Conservation (phyloP, 768 basidiomycete genomes). For the Roridomyces roridus region DNA sequence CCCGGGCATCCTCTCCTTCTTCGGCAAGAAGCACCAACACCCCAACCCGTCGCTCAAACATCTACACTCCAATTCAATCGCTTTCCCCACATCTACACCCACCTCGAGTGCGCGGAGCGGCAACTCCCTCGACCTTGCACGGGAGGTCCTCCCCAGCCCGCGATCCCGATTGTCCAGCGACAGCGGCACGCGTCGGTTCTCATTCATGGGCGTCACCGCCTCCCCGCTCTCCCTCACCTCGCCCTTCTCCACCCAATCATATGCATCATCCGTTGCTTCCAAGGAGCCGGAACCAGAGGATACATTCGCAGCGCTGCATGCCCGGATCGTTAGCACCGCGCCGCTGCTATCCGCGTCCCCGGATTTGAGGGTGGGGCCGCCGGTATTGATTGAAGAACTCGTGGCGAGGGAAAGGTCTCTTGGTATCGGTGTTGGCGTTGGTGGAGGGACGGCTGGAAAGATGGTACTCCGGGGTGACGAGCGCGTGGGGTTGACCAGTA, state of each 20-base stretch:
- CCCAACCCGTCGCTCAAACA: slow-evolving; percentile 24
- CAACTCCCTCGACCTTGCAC: slow-evolving; percentile 47
- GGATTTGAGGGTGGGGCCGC: slow-evolving; percentile 53
- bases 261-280: too few species aligned
- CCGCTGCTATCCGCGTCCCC: slow-evolving; percentile 59
- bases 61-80: slow-evolving; percentile 23
- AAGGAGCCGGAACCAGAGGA: slow-evolving; percentile 23
- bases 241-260: background rate
- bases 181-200: slow-evolving; percentile 40
- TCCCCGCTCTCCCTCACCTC: slow-evolving; percentile 23
- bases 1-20: slow-evolving; percentile 49
- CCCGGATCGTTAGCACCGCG: slow-evolving; percentile 45
- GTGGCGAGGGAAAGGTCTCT: slow-evolving; percentile 53
- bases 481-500: slow-evolving; percentile 52
- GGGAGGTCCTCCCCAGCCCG: slow-evolving; percentile 17
- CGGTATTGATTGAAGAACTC: slow-evolving; percentile 54
- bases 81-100: too few species aligned
- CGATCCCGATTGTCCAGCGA: slow-evolving; percentile 37
- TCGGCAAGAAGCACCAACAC: slow-evolving; percentile 45
- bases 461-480: slow-evolving; percentile 58
- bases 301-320: slow-evolving; percentile 45
- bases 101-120: slow-evolving; percentile 34
- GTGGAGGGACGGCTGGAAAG: too few species aligned
- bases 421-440: too few species aligned
- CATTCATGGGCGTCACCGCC: slow-evolving; percentile 41